Percentiles rank a stretch among this genome's conserved stretches.
Conservation (phyloP, 2,329 filamentous ascomycete genomes). For the Reticulascus tulasneorum region DNA sequence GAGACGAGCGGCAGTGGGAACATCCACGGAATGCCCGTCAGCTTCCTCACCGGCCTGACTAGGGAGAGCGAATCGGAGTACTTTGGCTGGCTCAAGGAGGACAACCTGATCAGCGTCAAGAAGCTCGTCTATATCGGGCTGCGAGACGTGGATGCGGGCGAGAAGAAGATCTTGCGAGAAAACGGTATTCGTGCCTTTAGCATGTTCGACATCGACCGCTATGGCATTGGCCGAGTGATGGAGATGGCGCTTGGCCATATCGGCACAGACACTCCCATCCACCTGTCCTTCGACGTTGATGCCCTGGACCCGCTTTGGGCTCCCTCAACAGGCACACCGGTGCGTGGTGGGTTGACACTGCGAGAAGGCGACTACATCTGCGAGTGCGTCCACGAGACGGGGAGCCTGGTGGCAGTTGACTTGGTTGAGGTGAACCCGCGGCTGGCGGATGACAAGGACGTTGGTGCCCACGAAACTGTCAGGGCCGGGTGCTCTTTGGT, state of each 20-base stretch:
- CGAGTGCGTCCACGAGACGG: constrained; percentile 77
- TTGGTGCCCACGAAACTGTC: constrained; percentile 79
- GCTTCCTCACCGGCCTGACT: constrained; percentile 84
- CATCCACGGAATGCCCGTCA: constrained; percentile 96
- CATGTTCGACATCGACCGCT: constrained; percentile 94
- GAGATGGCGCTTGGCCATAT: constrained; percentile 98
- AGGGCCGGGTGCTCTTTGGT: constrained; percentile 88
- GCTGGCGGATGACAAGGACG: constrained; percentile 54
- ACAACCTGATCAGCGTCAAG: constrained; percentile 64
- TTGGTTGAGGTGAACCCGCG: constrained; percentile 79
- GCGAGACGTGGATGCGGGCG: constrained; percentile 84
- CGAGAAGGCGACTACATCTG: constrained; percentile 97
- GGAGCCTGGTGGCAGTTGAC: constrained; percentile 74
- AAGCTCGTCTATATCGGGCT: constrained; percentile 98
- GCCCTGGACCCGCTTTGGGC: constrained; percentile 95
- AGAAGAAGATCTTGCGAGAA: constrained; percentile 88
- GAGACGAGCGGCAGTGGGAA: constrained; percentile 88
- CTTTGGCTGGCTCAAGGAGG: constrained; percentile 84
- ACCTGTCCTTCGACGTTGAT: constrained; percentile 96
- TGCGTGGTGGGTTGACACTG: constrained; percentile 87
- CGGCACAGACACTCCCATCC: constrained; percentile 89
- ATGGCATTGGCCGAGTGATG: constrained; percentile 93
- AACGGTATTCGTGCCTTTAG: constrained; percentile 92
- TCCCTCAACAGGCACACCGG: constrained; percentile 90
- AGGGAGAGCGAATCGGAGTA: constrained; percentile 70